Percentiles rank a stretch among this genome's conserved stretches.
Conservation (phyloP, 176 grass and related monocot species). For the Zoysia pacifica region DNA sequence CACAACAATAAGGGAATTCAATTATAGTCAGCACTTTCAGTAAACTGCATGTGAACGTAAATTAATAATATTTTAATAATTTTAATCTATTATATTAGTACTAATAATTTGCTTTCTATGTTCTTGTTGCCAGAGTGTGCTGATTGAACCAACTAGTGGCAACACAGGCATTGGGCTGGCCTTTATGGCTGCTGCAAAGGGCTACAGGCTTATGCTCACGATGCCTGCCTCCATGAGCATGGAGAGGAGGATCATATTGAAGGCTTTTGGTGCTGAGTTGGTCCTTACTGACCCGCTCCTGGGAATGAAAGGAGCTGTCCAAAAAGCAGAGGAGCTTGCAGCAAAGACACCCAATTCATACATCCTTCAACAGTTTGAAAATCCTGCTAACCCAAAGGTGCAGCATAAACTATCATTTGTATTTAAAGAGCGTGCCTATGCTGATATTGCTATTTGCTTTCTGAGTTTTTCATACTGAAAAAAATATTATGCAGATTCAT, state of each 20-base stretch:
- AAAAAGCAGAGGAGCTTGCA: constrained; percentile 77
- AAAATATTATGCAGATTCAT: constrained; percentile 61
- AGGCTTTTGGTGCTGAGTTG: constrained; percentile 83
- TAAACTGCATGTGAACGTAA: background rate
- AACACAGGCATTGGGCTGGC: constrained; percentile 94
- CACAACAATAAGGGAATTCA: background rate
- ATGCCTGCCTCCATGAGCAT: constrained; percentile 94
- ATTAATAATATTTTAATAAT: background rate
- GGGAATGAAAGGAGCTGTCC: constrained; percentile 78
- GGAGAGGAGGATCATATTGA: constrained; percentile 82
- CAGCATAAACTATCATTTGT: constrained; percentile 10
- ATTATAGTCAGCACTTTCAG: background rate
- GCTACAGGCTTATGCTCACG: constrained; percentile 74
- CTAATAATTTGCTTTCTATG: constrained; percentile 25
- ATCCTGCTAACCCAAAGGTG: constrained; percentile 90
- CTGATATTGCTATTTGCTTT: background rate
- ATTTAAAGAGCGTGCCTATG: constrained; percentile 9
- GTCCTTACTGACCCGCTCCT: constrained; percentile 74
- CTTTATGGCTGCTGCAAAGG: constrained; percentile 93
- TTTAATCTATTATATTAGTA: background rate
- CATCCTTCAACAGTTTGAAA: constrained; percentile 92
- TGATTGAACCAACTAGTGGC: constrained; percentile 93
- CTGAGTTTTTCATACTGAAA: constrained; percentile 30
- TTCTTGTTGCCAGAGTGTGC: constrained; percentile 62
- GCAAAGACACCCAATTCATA: constrained; percentile 69